A percentile compares a stretch with the other conserved stretches of the same genome.
phyloP scores from a whole-genome alignment of 2,329 filamentous ascomycete genomes.

The Beauveria caledonica region DNA sequence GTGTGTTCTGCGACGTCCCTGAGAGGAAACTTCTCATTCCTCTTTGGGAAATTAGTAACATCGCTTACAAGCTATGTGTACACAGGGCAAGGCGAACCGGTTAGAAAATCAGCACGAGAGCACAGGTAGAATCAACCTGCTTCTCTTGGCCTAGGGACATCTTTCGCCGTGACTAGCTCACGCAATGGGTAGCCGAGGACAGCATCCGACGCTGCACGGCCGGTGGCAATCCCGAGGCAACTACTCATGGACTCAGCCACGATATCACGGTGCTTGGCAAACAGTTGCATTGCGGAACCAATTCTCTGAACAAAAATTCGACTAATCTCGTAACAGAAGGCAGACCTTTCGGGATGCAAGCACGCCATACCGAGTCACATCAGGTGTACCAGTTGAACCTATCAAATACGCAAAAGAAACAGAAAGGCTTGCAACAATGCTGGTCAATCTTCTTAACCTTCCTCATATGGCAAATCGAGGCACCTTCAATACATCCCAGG shows the following conservation, averaged over 20 bases:
- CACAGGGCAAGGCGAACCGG: not conserved
- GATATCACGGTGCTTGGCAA: not conserved
- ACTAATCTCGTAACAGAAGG: slow-evolving; percentile 6
- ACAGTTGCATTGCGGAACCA: not conserved
- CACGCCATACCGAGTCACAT: not conserved
- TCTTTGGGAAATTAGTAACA: not conserved
- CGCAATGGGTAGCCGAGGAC: not conserved
- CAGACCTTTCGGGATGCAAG: not conserved
- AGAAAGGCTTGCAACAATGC: not conserved
- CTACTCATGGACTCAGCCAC: not conserved
- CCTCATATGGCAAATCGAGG: not conserved
- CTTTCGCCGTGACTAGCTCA: not conserved
- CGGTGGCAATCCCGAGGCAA: not conserved
- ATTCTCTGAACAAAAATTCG: not conserved
- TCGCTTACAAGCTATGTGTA: not conserved
- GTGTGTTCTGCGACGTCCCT: not conserved
- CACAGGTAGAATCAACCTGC: slow-evolving; percentile 1
- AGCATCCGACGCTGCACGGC: not conserved
- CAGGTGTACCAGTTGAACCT: not conserved
- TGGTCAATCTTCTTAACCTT: not conserved
- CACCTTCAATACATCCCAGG: not conserved
- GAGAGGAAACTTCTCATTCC: not conserved
- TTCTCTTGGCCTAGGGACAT: not conserved
- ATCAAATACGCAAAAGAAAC: not conserved
- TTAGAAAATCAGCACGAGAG: not conserved